These are phyloP conservation scores for Aspergillus mulundensis DNA, from an alignment of 495 filamentous ascomycete species.

Conservation along the genomic window DNA sequence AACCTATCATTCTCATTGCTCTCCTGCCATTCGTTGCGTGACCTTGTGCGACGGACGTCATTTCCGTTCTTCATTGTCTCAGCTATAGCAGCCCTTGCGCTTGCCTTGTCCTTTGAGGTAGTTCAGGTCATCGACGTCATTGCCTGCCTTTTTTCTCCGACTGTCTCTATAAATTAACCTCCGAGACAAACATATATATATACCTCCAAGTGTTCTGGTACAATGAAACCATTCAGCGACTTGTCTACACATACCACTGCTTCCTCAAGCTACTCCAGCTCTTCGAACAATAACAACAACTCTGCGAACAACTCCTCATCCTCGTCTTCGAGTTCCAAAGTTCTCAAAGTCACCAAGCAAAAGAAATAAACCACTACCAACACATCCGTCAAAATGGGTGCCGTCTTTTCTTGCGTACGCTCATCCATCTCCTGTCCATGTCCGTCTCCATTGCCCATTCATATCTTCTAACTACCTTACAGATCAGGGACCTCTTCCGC, in stretches of 20 bases:
- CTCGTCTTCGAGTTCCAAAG: conserved; percentile 8
- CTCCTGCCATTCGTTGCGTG: not conserved
- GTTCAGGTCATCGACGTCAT: conserved; percentile 1
- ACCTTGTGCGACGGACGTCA: not conserved
- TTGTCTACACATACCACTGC: conserved; percentile 29
- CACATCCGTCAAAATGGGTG: conserved; percentile 71
- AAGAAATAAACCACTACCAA: conserved; percentile 10
- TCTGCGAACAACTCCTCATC: conserved; percentile 1
- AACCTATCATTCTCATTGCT: not conserved
- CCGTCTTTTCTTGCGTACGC: conserved; percentile 91
- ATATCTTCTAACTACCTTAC: conserved; percentile 16
- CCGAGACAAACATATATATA: not conserved
- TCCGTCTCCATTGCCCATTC: not conserved
- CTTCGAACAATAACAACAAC: not conserved
- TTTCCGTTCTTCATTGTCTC: not conserved
- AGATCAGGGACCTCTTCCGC: conserved; percentile 77
- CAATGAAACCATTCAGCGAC: conserved; percentile 35
- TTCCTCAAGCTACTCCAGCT: conserved; percentile 22
- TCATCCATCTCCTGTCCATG: conserved; percentile 18
- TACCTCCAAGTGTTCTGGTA: not conserved
- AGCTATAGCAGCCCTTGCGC: not conserved
- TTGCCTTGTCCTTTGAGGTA: not conserved
- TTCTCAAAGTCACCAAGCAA: not conserved
- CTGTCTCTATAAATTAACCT: not conserved
- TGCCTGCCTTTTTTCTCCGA: not conserved